Evolutionary conservation across 1,284 basidiomycete species (phyloP).

Genomic region (Ceratobasidium sp.): DNA sequence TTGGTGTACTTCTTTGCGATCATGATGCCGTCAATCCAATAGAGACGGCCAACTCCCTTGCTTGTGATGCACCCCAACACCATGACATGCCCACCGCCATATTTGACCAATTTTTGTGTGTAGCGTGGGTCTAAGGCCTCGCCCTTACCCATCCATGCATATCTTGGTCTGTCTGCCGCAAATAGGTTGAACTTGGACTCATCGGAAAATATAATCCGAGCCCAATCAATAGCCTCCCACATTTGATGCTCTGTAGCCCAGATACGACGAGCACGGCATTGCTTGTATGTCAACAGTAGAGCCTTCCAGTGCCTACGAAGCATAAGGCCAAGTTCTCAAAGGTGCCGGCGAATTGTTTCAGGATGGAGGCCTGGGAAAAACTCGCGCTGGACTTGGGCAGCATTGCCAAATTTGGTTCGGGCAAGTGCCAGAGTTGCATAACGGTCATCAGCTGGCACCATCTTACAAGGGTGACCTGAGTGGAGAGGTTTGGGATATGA

Average conservation of each 20-base stretch:
- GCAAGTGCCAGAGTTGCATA: too few species aligned
- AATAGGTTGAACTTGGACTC: slow-evolving; percentile 14
- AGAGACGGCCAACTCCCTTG: not conserved
- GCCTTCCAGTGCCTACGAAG: too few species aligned
- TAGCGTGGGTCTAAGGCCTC: not conserved
- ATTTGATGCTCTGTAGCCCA: not conserved
- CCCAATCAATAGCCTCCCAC: not conserved
- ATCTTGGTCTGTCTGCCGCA: not conserved
- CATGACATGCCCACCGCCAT: slow-evolving; percentile 20
- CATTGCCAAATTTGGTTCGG: too few species aligned
- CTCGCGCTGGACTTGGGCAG: too few species aligned
- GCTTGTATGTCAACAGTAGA: too few species aligned
- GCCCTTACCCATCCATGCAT: too few species aligned
- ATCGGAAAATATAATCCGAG: slow-evolving; percentile 12
- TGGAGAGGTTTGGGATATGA: too few species aligned
- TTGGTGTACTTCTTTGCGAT: not conserved
- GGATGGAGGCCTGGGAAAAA: too few species aligned
- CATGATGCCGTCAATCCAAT: slow-evolving; percentile 14
- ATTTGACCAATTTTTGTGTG: slow-evolving; percentile 4
- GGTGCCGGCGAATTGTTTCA: too few species aligned
- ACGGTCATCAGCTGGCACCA: too few species aligned
- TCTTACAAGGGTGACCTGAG: too few species aligned
- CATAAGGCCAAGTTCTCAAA: too few species aligned
- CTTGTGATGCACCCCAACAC: slow-evolving; percentile 4
- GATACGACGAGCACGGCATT: not conserved